Percentiles rank a stretch among this genome's conserved stretches.
Evolutionary conservation across 495 filamentous ascomycete species (phyloP).

Genomic region (Penicillium macrosclerotiorum): DNA sequence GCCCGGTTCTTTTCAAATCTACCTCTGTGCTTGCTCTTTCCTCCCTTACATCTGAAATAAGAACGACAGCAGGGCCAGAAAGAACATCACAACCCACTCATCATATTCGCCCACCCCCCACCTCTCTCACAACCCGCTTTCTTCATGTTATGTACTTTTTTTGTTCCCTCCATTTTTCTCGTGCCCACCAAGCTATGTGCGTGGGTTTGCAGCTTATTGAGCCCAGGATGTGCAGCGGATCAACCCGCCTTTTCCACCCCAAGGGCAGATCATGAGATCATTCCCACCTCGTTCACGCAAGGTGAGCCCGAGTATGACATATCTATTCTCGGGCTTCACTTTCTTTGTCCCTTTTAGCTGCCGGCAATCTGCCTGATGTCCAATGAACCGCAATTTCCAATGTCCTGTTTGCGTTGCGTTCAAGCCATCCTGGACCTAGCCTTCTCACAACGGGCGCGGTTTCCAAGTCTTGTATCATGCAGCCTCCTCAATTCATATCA

Average conservation of each 20-base stretch:
- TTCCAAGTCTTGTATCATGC: constrained; percentile 9
- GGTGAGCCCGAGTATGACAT: neutral
- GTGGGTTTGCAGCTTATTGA: neutral
- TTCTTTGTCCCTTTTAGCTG: neutral
- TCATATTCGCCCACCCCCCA: constrained; percentile 6
- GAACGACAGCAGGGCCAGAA: neutral
- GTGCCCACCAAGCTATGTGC: neutral
- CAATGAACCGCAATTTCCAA: neutral
- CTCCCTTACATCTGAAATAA: neutral
- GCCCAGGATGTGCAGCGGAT: neutral
- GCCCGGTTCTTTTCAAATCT: neutral
- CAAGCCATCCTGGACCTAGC: neutral
- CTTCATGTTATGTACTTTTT: constrained; percentile 22
- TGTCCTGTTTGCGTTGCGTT: neutral
- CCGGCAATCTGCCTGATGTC: neutral
- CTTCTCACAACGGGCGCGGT: neutral
- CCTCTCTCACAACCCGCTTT: constrained; percentile 5
- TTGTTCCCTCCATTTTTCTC: neutral
- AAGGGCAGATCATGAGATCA: neutral
- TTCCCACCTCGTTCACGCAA: too few species aligned
- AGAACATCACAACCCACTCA: neutral
- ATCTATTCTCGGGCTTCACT: neutral
- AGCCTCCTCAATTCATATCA: constrained; percentile 8
- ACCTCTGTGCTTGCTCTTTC: neutral
- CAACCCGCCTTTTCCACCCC: too few species aligned